Evolutionary conservation across 257 asterid genomes (phyloP).

Genomic region (Nicotiana attenuata): DNA sequence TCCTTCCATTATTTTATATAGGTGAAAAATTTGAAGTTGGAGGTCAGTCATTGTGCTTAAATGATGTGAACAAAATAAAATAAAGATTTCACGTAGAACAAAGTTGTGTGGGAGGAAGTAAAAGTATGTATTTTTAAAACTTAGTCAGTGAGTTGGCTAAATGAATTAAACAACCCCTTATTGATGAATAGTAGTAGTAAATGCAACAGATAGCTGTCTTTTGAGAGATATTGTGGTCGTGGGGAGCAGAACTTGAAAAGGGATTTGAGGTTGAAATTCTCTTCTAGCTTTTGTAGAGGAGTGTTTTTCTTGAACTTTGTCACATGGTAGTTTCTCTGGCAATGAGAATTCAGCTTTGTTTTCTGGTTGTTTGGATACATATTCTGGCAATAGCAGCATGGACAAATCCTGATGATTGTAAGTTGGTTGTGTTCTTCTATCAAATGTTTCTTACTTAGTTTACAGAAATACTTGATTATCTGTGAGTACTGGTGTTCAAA

Average conservation of each 20-base stretch:
- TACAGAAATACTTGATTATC: not conserved
- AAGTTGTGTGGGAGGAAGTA: not conserved
- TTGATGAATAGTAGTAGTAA: not conserved
- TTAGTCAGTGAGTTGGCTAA: not conserved
- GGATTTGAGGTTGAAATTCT: not conserved
- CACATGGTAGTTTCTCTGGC: conserved; percentile 12
- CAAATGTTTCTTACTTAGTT: not conserved
- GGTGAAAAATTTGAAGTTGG: not conserved
- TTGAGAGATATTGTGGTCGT: not conserved
- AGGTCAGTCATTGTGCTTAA: not conserved
- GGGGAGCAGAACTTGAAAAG: not conserved
- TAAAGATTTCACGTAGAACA: not conserved
- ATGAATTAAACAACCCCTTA: not conserved
- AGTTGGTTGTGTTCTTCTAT: conserved; percentile 18
- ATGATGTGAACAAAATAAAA: conserved; percentile 1
- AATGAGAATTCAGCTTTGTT: conserved; percentile 35
- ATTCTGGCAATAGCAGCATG: conserved; percentile 31
- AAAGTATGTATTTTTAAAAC: not conserved
- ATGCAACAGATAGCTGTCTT: not conserved
- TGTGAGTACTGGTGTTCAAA: not conserved
- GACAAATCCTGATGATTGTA: conserved; percentile 47
- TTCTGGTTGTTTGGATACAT: conserved; percentile 36
- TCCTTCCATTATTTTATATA: not conserved
- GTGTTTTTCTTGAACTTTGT: not conserved
- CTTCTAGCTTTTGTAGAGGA: not conserved